phyloP scores from a whole-genome alignment of 2,329 filamentous ascomycete genomes.

The Paramyrothecium roridum region DNA sequence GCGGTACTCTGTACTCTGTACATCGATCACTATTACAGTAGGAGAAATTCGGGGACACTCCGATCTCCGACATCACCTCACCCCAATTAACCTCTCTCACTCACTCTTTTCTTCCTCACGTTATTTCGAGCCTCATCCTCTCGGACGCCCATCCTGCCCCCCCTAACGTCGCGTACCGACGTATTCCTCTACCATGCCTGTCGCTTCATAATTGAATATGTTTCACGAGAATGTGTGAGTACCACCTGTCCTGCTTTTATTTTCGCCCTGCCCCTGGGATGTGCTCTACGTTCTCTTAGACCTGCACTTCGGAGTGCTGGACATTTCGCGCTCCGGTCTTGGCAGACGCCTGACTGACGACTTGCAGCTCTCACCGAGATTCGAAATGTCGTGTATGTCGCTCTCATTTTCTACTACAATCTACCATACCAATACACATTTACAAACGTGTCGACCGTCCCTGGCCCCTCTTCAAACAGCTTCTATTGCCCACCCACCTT shows the following conservation, averaged over 20 bases:
- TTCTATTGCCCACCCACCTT: slow-evolving; percentile 1
- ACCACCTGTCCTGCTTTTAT: slow-evolving; percentile 4
- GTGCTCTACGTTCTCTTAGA: background rate
- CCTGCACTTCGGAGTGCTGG: background rate
- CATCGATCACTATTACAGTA: background rate
- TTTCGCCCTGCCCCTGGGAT: slow-evolving; percentile 6
- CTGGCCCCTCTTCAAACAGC: slow-evolving; percentile 5
- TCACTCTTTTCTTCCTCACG: background rate
- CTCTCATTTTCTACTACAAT: slow-evolving; percentile 1
- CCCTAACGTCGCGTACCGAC: slow-evolving; percentile 6
- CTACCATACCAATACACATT: background rate
- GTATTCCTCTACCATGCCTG: slow-evolving; percentile 28
- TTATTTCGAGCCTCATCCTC: background rate
- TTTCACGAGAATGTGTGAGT: slow-evolving; percentile 42
- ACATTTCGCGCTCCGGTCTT: slow-evolving; percentile 4
- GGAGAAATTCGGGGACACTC: background rate
- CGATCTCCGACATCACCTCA: background rate
- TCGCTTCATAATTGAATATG: slow-evolving; percentile 31
- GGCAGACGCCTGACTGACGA: slow-evolving; percentile 21
- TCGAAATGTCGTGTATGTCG: slow-evolving; percentile 46
- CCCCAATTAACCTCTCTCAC: background rate
- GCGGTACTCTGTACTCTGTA: too few relatives aligned
- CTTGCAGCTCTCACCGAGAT: slow-evolving; percentile 44
- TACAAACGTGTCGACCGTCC: background rate
- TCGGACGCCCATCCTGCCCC: background rate